phyloP scores from a whole-genome alignment of 176 grass and related monocot species.

The Echinochloa phyllopogon region DNA sequence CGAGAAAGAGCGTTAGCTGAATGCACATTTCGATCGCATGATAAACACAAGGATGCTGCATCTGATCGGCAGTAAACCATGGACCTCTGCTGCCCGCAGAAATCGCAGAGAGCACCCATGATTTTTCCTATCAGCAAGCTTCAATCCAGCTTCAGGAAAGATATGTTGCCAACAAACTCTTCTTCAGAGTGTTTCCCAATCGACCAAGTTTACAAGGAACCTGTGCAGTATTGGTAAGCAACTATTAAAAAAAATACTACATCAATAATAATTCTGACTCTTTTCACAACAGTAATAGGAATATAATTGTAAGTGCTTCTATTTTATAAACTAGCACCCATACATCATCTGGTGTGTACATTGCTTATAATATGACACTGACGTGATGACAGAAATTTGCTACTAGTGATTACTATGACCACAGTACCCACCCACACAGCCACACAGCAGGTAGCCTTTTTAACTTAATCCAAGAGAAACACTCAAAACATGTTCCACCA shows the following conservation, averaged over 20 bases:
- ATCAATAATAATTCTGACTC: background rate
- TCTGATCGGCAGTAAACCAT: conserved; percentile 96
- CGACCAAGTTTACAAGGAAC: conserved; percentile 15
- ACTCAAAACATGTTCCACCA: conserved; percentile 34
- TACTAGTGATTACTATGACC: background rate
- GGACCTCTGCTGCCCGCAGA: conserved; percentile 77
- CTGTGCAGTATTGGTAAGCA: conserved; percentile 18
- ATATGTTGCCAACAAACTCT: conserved; percentile 1
- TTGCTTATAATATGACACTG: background rate
- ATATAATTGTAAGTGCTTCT: background rate
- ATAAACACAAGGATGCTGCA: conserved; percentile 81
- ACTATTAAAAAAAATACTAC: background rate
- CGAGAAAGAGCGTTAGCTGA: conserved; percentile 89
- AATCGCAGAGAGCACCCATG: conserved; percentile 80
- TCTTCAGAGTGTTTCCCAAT: conserved; percentile 12
- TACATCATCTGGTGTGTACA: background rate
- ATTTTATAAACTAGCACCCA: background rate
- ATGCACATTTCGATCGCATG: conserved; percentile 87
- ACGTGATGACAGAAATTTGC: conserved; percentile 21
- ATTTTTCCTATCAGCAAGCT: conserved; percentile 22
- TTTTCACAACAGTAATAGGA: background rate
- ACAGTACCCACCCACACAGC: conserved; percentile 8
- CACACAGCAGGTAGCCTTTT: conserved; percentile 1
- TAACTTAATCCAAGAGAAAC: conserved; percentile 1
- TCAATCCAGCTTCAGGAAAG: conserved; percentile 24